Evolutionary conservation across 768 basidiomycete species (phyloP).

Genomic region (Kwoniella newhampshirensis): DNA sequence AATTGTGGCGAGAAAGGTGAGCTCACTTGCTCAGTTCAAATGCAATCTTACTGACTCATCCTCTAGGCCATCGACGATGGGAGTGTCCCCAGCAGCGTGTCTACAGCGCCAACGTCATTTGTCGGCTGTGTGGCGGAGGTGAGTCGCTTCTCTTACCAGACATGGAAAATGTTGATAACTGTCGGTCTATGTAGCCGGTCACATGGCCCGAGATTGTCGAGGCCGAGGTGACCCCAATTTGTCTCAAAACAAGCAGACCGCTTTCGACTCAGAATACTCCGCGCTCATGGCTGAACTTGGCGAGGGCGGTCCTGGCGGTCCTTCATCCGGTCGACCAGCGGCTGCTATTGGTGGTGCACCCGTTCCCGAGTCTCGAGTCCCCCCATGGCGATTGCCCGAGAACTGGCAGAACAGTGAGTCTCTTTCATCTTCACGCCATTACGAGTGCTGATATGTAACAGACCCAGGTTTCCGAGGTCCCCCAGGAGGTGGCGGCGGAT

Average conservation of each 20-base stretch:
- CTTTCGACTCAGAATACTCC: slow-evolving; percentile 97
- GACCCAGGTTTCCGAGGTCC: slow-evolving; percentile 20
- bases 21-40: too few species aligned
- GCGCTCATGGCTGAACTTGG: slow-evolving; percentile 97
- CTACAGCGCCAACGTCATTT: slow-evolving; percentile 98
- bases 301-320: slow-evolving; percentile 60
- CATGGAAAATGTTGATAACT: background rate
- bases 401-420: slow-evolving; percentile 50
- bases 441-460: background rate
- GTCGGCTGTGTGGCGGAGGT: slow-evolving; percentile 89
- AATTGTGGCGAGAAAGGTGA: slow-evolving; percentile 55
- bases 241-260: slow-evolving; percentile 60
- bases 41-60: slow-evolving; percentile 84
- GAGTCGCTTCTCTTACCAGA: too few species aligned
- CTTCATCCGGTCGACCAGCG: slow-evolving; percentile 32
- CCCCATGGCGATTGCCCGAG: slow-evolving; percentile 53
- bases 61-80: slow-evolving; percentile 98
- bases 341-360: slow-evolving; percentile 34
- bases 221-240: slow-evolving; percentile 83
- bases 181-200: slow-evolving; percentile 68
- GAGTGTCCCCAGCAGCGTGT: slow-evolving; percentile 98
- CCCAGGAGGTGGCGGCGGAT: slow-evolving; percentile 24
- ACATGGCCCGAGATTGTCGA: slow-evolving; percentile 98
- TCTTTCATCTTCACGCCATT: background rate
- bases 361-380: slow-evolving; percentile 42